These are phyloP conservation scores for Lactarius evosmus DNA, from an alignment of 768 basidiomycete genomes.

Conservation along the genomic window DNA sequence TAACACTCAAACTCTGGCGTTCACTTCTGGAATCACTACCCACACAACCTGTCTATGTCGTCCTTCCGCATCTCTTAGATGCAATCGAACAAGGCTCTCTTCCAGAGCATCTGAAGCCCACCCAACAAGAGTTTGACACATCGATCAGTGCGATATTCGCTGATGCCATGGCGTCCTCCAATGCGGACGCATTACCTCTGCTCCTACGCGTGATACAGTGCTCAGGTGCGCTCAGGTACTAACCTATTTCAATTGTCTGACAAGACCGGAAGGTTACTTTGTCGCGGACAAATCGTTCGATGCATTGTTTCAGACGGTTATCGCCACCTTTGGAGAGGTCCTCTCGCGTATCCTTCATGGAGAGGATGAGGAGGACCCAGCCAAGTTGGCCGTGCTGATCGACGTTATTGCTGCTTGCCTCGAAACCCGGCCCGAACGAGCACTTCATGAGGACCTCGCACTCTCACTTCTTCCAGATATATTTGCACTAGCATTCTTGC, in stretches of 20 bases:
- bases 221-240: constrained; percentile 37
- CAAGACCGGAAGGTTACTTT: constrained; percentile 31
- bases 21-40: constrained; percentile 46
- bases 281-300: constrained; percentile 35
- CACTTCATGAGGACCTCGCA: neutral
- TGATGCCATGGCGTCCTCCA: constrained; percentile 35
- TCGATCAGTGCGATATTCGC: constrained; percentile 42
- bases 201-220: constrained; percentile 41
- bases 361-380: constrained; percentile 7
- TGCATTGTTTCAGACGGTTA: constrained; percentile 30
- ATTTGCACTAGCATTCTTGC: constrained; percentile 48
- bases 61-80: constrained; percentile 42
- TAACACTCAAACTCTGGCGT: constrained; percentile 44
- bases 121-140: constrained; percentile 44
- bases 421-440: constrained; percentile 2
- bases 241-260: constrained; percentile 16
- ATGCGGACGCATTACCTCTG: constrained; percentile 34
- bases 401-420: constrained; percentile 21
- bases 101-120: constrained; percentile 46
- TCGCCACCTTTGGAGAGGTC: constrained; percentile 24
- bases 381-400: constrained; percentile 8
- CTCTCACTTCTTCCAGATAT: constrained; percentile 41
- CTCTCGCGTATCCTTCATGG: constrained; percentile 19
- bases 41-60: constrained; percentile 32
- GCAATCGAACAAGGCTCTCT: constrained; percentile 41